Percentiles rank a stretch among this genome's conserved stretches.
These are phyloP conservation scores for Sarocladium strictum DNA, from an alignment of 2,329 filamentous ascomycete genomes.

Conservation along the genomic window DNA sequence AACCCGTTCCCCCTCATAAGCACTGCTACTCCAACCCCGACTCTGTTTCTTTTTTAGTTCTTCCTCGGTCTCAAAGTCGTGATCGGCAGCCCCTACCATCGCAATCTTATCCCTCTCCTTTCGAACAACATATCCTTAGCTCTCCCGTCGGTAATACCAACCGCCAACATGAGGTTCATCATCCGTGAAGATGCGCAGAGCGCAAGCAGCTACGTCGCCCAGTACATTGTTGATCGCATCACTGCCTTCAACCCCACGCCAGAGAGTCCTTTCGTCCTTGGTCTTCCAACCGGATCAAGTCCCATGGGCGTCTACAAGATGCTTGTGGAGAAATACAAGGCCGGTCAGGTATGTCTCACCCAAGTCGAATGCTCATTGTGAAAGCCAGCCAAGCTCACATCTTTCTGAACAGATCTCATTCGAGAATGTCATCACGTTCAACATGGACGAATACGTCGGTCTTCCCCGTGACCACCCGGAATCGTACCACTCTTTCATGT, in stretches of 20 bases:
- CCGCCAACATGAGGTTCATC: constrained; percentile 67
- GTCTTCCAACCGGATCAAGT: constrained; percentile 77
- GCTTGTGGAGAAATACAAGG: constrained; percentile 66
- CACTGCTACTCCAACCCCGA: background rate
- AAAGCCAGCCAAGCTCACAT: too few species aligned
- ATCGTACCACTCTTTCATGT: constrained; percentile 91
- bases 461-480: constrained; percentile 77
- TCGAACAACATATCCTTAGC: background rate
- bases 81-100: constrained; percentile 8
- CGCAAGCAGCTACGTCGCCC: constrained; percentile 71
- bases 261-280: constrained; percentile 72
- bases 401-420: constrained; percentile 62
- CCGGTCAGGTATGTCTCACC: constrained; percentile 47
- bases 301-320: constrained; percentile 72
- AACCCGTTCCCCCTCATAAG: constrained; percentile 1
- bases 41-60: constrained; percentile 8
- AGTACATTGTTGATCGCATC: constrained; percentile 79
- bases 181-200: constrained; percentile 65
- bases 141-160: background rate
- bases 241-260: constrained; percentile 68
- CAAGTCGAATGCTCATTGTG: too few species aligned
- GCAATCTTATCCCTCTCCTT: background rate
- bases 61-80: constrained; percentile 11
- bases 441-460: constrained; percentile 90
- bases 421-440: constrained; percentile 84